These are phyloP conservation scores for Mycosphaerella sp. DNA, from an alignment of 2,329 filamentous ascomycete genomes.

Conservation along the genomic window DNA sequence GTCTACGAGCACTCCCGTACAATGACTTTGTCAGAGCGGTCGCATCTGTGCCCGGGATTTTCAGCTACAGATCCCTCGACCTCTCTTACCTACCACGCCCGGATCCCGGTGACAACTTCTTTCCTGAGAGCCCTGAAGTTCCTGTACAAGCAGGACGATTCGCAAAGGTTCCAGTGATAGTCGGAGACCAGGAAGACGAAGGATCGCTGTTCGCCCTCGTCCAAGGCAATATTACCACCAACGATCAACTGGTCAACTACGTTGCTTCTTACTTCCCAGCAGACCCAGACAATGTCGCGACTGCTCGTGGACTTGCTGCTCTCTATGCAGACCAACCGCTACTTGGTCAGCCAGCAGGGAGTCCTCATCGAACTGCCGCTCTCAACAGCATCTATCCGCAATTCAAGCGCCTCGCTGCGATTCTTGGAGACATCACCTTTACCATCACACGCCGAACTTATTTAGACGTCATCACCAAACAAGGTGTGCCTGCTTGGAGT, in stretches of 20 bases:
- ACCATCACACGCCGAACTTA: constrained; percentile 64
- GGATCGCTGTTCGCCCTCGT: constrained; percentile 50
- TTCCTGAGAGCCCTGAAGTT: constrained; percentile 58
- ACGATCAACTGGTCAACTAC: constrained; percentile 55
- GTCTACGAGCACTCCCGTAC: constrained; percentile 15
- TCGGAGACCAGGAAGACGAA: constrained; percentile 74
- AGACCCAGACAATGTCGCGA: constrained; percentile 38
- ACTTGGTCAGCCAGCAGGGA: constrained; percentile 50
- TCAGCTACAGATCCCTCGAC: constrained; percentile 57
- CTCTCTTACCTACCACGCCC: constrained; percentile 70
- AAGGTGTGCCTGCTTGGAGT: constrained; percentile 63
- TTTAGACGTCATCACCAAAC: constrained; percentile 44
- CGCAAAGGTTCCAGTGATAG: constrained; percentile 47
- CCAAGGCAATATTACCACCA: constrained; percentile 61
- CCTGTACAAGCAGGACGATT: constrained; percentile 42
- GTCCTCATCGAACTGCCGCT: constrained; percentile 63
- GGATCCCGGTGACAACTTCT: constrained; percentile 51
- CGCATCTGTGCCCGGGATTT: constrained; percentile 63
- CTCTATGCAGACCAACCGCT: constrained; percentile 54
- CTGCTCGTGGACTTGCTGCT: constrained; percentile 51
- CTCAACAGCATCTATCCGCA: constrained; percentile 69
- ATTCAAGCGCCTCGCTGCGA: constrained; percentile 69
- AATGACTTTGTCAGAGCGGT: constrained; percentile 52
- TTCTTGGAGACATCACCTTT: constrained; percentile 68
- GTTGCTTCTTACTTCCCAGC: constrained; percentile 51